phyloP scores from a whole-genome alignment of 495 filamentous ascomycete genomes.

The Cudoniella acicularis region DNA sequence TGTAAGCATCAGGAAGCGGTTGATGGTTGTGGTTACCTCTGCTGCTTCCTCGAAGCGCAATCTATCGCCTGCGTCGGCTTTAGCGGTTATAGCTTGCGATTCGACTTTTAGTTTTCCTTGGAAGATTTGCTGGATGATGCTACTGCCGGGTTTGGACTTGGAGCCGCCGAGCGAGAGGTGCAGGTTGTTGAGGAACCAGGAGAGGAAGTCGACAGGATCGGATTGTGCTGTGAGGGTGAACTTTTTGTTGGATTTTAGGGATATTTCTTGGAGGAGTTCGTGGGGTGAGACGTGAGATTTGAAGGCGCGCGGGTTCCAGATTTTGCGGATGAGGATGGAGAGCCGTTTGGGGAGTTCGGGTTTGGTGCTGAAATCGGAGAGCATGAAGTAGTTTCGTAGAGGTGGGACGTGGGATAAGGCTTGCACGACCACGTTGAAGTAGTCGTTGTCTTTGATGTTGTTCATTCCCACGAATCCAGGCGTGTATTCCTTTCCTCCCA shows the following conservation, averaged over 20 bases:
- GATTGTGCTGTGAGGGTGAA: conserved; percentile 90
- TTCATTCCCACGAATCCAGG: conserved; percentile 98
- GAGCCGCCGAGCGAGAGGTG: conserved; percentile 89
- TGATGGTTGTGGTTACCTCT: conserved; percentile 68
- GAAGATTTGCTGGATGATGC: conserved; percentile 86
- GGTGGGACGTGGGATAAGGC: conserved; percentile 86
- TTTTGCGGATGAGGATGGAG: conserved; percentile 87
- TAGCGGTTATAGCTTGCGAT: conserved; percentile 89
- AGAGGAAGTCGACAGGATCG: conserved; percentile 93
- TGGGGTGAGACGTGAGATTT: conserved; percentile 96
- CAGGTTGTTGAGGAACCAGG: conserved; percentile 95
- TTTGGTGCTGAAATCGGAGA: conserved; percentile 63
- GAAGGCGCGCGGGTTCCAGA: conserved; percentile 98
- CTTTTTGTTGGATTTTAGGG: conserved; percentile 81
- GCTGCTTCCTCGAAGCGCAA: conserved; percentile 91
- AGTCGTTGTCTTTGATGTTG: conserved; percentile 99
- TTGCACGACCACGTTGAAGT: conserved; percentile 95
- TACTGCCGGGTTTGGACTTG: conserved; percentile 75
- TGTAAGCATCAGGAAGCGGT: conserved; percentile 83
- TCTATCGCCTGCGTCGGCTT: conserved; percentile 81
- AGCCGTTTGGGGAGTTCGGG: conserved; percentile 70
- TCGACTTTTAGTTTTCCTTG: conserved; percentile 90
- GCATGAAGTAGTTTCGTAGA: conserved; percentile 87
- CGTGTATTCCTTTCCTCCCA: conserved; percentile 76
- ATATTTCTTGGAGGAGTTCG: conserved; percentile 93